These are phyloP conservation scores for Saccharomycopsis guyanensis DNA, from an alignment of 805 yeast species.

Conservation along the genomic window DNA sequence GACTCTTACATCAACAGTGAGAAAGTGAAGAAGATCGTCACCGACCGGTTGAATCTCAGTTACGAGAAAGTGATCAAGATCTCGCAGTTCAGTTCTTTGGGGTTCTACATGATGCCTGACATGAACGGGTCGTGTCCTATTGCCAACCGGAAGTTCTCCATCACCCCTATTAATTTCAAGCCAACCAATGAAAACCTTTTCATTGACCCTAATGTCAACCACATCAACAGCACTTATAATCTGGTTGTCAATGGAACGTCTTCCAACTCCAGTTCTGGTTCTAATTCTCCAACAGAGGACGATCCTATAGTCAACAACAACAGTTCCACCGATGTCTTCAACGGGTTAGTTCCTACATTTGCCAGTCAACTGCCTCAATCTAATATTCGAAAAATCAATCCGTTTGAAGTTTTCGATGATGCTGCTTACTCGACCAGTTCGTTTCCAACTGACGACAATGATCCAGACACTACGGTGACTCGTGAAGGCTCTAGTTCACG, in stretches of 20 bases:
- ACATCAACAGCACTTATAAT: not conserved
- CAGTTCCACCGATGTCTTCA: slow-evolving; percentile 7
- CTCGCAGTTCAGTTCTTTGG: slow-evolving; percentile 19
- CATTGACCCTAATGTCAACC: slow-evolving; percentile 4
- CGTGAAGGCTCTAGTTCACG: not conserved
- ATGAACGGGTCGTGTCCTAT: slow-evolving; percentile 21
- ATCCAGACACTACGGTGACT: not conserved
- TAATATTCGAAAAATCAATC: slow-evolving; percentile 36
- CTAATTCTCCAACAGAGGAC: slow-evolving; percentile 5
- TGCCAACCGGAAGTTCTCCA: slow-evolving; percentile 14
- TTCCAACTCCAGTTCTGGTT: slow-evolving; percentile 2
- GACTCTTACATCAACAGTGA: slow-evolving; percentile 12
- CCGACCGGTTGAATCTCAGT: slow-evolving; percentile 20
- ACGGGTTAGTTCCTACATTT: slow-evolving; percentile 12
- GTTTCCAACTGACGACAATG: slow-evolving; percentile 1
- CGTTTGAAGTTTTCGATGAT: slow-evolving; percentile 61
- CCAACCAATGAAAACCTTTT: slow-evolving; percentile 11
- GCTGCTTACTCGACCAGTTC: slow-evolving; percentile 37
- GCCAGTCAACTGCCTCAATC: slow-evolving; percentile 1
- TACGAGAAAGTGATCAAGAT: slow-evolving; percentile 20
- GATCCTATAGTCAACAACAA: not conserved
- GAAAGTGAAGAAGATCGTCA: slow-evolving; percentile 15
- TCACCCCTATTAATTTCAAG: slow-evolving; percentile 18
- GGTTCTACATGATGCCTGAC: slow-evolving; percentile 20
- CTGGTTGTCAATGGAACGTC: not conserved